A percentile compares a stretch with the other conserved stretches of the same genome.
Conservation (phyloP, 768 basidiomycete genomes). For the Russula emetica region DNA sequence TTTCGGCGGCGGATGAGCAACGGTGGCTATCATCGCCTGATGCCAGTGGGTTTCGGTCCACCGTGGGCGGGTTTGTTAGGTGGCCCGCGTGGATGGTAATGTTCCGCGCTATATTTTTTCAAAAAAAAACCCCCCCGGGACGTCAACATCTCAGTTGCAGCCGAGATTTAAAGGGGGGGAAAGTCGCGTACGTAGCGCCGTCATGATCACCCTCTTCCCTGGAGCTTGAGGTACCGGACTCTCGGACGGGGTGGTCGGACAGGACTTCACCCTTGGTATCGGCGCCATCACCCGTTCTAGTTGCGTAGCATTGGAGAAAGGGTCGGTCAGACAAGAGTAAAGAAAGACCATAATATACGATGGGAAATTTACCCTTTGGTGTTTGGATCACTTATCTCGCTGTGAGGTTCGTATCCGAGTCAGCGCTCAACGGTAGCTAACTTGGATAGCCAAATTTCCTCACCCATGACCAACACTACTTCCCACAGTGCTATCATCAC, state of each 20-base stretch:
- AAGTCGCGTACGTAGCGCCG: neutral
- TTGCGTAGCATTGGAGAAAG: neutral
- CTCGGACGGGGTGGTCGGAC: neutral
- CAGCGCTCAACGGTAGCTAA: neutral
- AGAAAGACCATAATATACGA: neutral
- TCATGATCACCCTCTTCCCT: neutral
- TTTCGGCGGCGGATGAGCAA: too few relatives aligned
- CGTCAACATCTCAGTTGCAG: neutral
- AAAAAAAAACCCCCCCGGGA: neutral
- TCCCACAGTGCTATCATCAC: neutral
- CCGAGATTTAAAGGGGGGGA: neutral
- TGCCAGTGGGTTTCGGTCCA: neutral
- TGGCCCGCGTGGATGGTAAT: neutral
- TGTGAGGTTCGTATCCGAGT: neutral
- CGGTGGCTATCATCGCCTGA: neutral
- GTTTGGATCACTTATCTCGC: neutral
- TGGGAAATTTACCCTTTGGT: neutral
- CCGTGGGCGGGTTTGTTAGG: neutral
- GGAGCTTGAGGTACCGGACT: neutral
- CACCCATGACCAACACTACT: neutral
- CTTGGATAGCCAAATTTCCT: neutral
- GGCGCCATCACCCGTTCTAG: neutral
- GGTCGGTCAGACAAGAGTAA: neutral
- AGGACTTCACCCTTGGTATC: neutral
- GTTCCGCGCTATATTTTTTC: neutral